Evolutionary conservation across 345 rosid species (phyloP), one percentile per base, ranked within the genome.

Genomic region (Euphorbia lathyris): DNA sequence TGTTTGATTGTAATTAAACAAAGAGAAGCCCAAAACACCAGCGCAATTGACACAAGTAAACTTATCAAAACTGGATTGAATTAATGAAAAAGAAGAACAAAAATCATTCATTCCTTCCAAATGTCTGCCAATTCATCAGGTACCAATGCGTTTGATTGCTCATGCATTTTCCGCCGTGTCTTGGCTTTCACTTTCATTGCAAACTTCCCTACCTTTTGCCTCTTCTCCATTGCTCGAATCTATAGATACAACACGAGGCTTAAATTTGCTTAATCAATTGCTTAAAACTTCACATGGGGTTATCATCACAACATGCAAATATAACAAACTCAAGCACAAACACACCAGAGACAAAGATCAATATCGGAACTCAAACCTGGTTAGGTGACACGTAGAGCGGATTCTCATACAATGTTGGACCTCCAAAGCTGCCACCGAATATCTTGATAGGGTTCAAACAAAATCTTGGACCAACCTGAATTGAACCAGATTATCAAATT

Each of bases 381-480:
- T 92, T 92, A 19, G 96, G 99, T 3, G 99, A 96, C 40, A 92
- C 77, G 22, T 92, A 96, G 63, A 86, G 81, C 8, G 96, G 97
- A 82, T 95, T 95, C 82, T 92, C 97, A 56, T 92, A 90, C 6
- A 95, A 81, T 0, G 98, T 90, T 48, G 97, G 97, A 65, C 99
- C 98, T 61, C 98, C 98, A 65, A 95, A 95, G 82, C 99, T 95
- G 34, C 96, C 97, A 64, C 85, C 90, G 9, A 95, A 90, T 11
- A 92, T 86, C 86, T 90, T 95, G 74, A 95, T 92, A 6, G 99
- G 99, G 78, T 95, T 95, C 83, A 95, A 79, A 79, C 97, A 92
- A 86, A 95, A 95, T 77, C 99, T 90, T 29, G 99, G 98, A 78
- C 99, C 99, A 78, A 90, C 98, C 99, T 95, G 80, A 45, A 78